These are phyloP conservation scores for Acorus gramineus DNA, from an alignment of 106 monocot genomes.

Conservation along the genomic window DNA sequence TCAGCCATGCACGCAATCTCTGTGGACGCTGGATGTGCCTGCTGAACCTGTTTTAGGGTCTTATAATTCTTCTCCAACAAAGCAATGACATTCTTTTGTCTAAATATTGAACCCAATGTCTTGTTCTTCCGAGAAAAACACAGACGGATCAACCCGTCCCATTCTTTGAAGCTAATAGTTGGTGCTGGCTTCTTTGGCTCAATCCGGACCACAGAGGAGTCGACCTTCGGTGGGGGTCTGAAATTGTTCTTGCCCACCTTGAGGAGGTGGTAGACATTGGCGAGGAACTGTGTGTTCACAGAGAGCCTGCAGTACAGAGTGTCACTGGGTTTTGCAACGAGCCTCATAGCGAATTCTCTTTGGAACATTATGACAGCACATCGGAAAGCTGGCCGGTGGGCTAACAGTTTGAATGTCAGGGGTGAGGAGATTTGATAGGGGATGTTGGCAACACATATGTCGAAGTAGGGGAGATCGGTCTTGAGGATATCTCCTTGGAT, in stretches of 20 bases:
- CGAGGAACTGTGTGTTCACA: constrained; percentile 75
- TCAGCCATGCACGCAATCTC: constrained; percentile 8
- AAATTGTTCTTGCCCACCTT: constrained; percentile 93
- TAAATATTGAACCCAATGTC: constrained; percentile 76
- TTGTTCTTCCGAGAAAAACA: constrained; percentile 94
- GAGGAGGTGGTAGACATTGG: constrained; percentile 71
- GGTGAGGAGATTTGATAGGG: constrained; percentile 94
- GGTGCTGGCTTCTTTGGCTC: constrained; percentile 76
- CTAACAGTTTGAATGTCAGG: constrained; percentile 82
- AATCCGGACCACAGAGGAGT: constrained; percentile 91
- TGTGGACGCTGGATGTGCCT: constrained; percentile 14
- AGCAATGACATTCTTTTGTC: constrained; percentile 53
- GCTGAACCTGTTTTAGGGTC: constrained; percentile 54
- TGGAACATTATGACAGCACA: constrained; percentile 93
- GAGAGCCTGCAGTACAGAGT: constrained; percentile 78
- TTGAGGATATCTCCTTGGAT: constrained; percentile 95
- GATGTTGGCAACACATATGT: constrained; percentile 94
- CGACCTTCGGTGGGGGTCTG: constrained; percentile 89
- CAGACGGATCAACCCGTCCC: constrained; percentile 79
- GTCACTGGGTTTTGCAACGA: constrained; percentile 76
- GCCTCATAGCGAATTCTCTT: constrained; percentile 79
- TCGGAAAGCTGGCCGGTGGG: constrained; percentile 61
- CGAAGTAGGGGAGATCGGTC: constrained; percentile 88
- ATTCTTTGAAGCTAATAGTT: constrained; percentile 81
- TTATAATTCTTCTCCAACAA: constrained; percentile 93